Conservation (phyloP, 805 yeast genomes). For the Zygoascus ofunaensis region DNA sequence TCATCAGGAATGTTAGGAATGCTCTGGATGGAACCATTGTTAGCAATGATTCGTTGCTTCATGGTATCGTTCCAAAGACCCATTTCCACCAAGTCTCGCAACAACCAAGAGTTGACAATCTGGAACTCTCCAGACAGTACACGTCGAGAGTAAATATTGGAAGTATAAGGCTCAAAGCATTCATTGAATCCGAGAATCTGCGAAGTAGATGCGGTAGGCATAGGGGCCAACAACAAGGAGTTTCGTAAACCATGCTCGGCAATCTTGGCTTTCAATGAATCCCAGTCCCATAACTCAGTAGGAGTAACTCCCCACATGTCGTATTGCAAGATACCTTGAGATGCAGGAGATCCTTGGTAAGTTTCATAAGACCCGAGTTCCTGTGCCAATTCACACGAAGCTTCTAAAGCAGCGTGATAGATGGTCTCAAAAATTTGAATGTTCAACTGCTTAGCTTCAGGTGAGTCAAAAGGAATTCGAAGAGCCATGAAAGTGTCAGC, state of each 20-base stretch:
- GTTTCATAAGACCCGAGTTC: constrained; percentile 59
- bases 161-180: constrained; percentile 89
- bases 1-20: constrained; percentile 62
- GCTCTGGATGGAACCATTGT: constrained; percentile 76
- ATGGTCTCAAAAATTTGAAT: constrained; percentile 84
- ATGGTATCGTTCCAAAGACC: constrained; percentile 71
- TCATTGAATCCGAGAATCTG: constrained; percentile 88
- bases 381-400: constrained; percentile 69
- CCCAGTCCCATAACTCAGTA: constrained; percentile 75
- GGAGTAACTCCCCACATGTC: constrained; percentile 79
- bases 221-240: constrained; percentile 80
- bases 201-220: constrained; percentile 97
- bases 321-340: constrained; percentile 70
- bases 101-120: constrained; percentile 71
- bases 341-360: constrained; percentile 76
- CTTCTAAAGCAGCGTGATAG: constrained; percentile 83
- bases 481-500: constrained; percentile 76
- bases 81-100: constrained; percentile 65
- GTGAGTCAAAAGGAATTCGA: constrained; percentile 72
- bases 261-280: constrained; percentile 46
- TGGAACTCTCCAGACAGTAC: constrained; percentile 89
- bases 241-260: constrained; percentile 62
- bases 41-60: constrained; percentile 62
- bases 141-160: constrained; percentile 79
- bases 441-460: constrained; percentile 62